phyloP scores from a whole-genome alignment of 108 stramenopile genomes.

The Mayamaea pseudoterrestris region DNA sequence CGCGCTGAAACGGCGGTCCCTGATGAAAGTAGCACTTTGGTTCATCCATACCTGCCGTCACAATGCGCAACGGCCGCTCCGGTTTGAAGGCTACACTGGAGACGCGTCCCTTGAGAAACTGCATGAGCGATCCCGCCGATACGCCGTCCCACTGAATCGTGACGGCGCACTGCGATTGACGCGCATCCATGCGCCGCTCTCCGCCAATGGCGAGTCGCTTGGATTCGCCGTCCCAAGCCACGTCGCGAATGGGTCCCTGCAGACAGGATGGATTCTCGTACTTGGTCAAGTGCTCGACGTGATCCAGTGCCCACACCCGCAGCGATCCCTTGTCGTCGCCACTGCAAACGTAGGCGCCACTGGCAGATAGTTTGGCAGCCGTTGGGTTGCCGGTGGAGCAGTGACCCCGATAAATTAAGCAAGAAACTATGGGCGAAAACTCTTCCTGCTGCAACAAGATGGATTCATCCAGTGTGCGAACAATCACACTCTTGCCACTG shows the following conservation, averaged over 20 bases:
- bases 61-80: constrained; percentile 74
- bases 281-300: constrained; percentile 85
- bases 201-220: constrained; percentile 56
- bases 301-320: constrained; percentile 88
- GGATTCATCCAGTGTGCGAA: constrained; percentile 34
- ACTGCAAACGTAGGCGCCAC: constrained; percentile 83
- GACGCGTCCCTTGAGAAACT: constrained; percentile 51
- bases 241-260: constrained; percentile 59
- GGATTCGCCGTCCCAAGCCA: constrained; percentile 91
- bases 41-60: constrained; percentile 87
- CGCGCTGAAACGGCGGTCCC: constrained; percentile 87
- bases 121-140: constrained; percentile 41
- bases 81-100: constrained; percentile 63
- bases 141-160: constrained; percentile 57
- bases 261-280: constrained; percentile 38
- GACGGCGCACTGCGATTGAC: constrained; percentile 22
- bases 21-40: constrained; percentile 69
- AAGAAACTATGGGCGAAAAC: constrained; percentile 11
- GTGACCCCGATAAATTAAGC: constrained; percentile 94
- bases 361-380: constrained; percentile 56
- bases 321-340: constrained; percentile 79
- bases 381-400: constrained; percentile 55
- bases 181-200: constrained; percentile 8
- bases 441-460: constrained; percentile 5
- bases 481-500: constrained; percentile 39